phyloP scores from a whole-genome alignment of 305 asterid species.

The Solanum hybrid region DNA sequence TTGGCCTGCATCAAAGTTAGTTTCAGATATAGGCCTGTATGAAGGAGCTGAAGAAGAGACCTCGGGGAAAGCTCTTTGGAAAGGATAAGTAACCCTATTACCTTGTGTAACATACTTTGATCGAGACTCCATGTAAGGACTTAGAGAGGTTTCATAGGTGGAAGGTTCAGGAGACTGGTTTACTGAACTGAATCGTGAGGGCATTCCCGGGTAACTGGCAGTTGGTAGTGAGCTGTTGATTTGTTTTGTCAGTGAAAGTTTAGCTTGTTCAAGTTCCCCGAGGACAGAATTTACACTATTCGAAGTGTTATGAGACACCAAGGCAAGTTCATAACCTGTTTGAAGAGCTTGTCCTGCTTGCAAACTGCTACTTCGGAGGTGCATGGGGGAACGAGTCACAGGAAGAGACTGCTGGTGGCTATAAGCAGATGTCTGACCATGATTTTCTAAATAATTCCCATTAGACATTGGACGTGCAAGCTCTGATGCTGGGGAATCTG shows the following conservation, averaged over 20 bases:
- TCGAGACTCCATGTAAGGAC: conserved; percentile 26
- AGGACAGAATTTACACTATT: conserved; percentile 44
- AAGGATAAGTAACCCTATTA: conserved; percentile 14
- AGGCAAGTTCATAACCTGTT: conserved; percentile 32
- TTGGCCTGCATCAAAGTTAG: conserved; percentile 21
- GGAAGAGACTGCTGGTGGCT: neutral
- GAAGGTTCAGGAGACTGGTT: conserved; percentile 20
- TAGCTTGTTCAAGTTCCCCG: conserved; percentile 61
- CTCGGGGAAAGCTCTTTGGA: conserved; percentile 22
- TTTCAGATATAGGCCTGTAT: conserved; percentile 23
- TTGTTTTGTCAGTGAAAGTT: conserved; percentile 44
- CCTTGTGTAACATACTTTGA: conserved; percentile 10
- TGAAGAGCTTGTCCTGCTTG: conserved; percentile 16
- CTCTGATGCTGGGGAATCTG: conserved; percentile 27
- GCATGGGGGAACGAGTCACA: neutral
- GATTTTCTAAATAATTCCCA: conserved; percentile 24
- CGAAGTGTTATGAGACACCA: conserved; percentile 32
- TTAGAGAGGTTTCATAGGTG: conserved; percentile 16
- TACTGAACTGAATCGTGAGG: conserved; percentile 11
- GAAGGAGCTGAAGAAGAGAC: conserved; percentile 16
- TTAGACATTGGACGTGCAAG: conserved; percentile 26
- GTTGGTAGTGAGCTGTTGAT: conserved; percentile 22
- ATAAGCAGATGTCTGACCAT: conserved; percentile 11
- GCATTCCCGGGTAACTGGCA: conserved; percentile 8
- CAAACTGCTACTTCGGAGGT: conserved; percentile 3